phyloP scores from a whole-genome alignment of 176 grass and related monocot genomes.

The Raddia guianensis region DNA sequence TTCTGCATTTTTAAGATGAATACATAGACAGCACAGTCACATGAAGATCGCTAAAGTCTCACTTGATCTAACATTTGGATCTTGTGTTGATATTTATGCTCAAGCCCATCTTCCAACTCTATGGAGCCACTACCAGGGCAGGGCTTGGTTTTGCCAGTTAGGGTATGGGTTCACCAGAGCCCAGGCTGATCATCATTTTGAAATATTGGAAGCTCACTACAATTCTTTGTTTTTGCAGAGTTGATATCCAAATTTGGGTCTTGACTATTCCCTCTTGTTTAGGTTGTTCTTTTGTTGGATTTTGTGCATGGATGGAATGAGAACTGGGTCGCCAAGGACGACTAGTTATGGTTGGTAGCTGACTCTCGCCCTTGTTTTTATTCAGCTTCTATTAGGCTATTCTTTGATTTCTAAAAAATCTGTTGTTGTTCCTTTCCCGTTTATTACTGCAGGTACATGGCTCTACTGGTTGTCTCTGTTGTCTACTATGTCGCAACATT shows the following conservation, averaged over 20 bases:
- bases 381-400: background rate
- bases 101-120: no score
- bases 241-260: conserved; percentile 94
- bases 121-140: no score
- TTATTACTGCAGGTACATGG: conserved; percentile 73
- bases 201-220: conserved; percentile 6
- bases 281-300: conserved; percentile 95
- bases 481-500: conserved; percentile 85
- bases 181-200: background rate
- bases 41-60: no score
- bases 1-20: background rate
- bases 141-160: no score
- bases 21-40: no score
- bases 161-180: no score
- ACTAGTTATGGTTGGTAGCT: conserved; percentile 79
- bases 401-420: background rate
- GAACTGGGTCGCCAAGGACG: conserved; percentile 95
- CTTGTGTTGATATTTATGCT: no score
- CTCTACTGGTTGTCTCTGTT: conserved; percentile 86
- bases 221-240: conserved; percentile 58
- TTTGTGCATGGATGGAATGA: conserved; percentile 99
- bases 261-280: conserved; percentile 92
- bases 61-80: no score
- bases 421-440: conserved; percentile 18
- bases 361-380: background rate